Conservation (phyloP, 2,329 filamentous ascomycete genomes). For the Biscogniauxia mediterranea region DNA sequence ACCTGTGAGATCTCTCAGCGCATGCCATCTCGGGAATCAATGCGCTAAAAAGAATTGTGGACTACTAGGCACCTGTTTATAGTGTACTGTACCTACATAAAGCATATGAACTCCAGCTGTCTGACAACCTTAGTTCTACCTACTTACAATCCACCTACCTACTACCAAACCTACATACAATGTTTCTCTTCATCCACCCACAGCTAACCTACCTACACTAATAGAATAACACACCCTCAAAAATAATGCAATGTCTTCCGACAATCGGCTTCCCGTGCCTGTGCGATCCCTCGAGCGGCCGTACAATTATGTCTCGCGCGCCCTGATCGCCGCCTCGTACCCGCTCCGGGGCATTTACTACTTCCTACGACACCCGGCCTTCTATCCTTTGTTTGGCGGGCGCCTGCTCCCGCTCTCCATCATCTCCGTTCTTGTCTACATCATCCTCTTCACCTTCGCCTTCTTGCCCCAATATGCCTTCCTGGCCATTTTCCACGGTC, state of each 20-base stretch:
- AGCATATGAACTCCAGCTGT: neutral
- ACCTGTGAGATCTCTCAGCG: too few relatives aligned
- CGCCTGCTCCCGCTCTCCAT: slow-evolving; percentile 78
- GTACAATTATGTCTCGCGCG: slow-evolving; percentile 43
- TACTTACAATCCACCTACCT: neutral
- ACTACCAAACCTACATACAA: too few relatives aligned
- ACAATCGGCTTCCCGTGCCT: slow-evolving; percentile 17
- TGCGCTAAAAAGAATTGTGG: too few relatives aligned
- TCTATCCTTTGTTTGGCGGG: slow-evolving; percentile 76
- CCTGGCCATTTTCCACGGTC: slow-evolving; percentile 83
- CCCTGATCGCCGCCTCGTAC: slow-evolving; percentile 49
- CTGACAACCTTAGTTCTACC: too few relatives aligned
- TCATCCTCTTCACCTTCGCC: slow-evolving; percentile 82
- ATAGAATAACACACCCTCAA: neutral
- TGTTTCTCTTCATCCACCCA: too few relatives aligned
- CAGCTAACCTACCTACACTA: too few relatives aligned
- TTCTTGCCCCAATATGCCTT: slow-evolving; percentile 90
- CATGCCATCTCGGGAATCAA: too few relatives aligned
- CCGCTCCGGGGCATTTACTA: slow-evolving; percentile 76
- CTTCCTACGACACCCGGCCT: slow-evolving; percentile 72
- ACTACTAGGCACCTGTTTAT: neutral
- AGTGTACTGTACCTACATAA: neutral
- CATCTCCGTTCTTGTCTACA: slow-evolving; percentile 78
- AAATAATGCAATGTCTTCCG: slow-evolving; percentile 22
- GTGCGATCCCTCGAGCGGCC: slow-evolving; percentile 35